Conservation (phyloP, 352 stramenopile species). For the Thraustochytrium sp. region DNA sequence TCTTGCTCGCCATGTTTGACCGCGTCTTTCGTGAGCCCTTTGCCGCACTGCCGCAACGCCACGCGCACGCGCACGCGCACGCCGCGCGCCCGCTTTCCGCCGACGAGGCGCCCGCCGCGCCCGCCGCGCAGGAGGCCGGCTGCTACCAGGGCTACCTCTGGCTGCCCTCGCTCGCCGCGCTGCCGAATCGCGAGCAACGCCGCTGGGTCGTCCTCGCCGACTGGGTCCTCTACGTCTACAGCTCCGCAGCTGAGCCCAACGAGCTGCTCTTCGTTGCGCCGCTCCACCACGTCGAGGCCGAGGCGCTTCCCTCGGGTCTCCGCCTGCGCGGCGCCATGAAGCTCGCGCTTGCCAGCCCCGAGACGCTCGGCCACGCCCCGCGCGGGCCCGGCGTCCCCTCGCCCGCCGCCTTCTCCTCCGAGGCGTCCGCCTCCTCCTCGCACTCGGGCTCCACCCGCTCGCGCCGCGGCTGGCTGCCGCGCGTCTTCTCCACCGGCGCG, state of each 20-base stretch:
- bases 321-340: background rate
- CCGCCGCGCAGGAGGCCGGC: background rate
- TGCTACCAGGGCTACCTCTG: background rate
- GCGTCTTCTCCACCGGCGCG: too few species aligned
- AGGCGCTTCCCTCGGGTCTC: background rate
- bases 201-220: slow-evolving; percentile 10
- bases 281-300: background rate
- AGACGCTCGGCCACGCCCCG: background rate
- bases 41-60: background rate
- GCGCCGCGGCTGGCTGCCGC: too few species aligned
- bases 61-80: background rate
- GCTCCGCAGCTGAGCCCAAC: background rate
- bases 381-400: background rate
- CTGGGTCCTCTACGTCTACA: slow-evolving; percentile 24
- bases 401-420: background rate
- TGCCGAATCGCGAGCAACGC: background rate
- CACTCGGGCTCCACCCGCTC: background rate
- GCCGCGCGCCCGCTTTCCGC: too few species aligned
- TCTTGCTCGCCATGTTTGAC: background rate
- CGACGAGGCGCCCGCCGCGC: background rate
- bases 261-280: background rate
- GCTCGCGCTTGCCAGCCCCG: background rate
- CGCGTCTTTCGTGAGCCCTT: background rate
- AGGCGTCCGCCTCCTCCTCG: background rate
- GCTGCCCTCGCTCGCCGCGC: background rate